phyloP scores from a whole-genome alignment of 148 eudicot species.

The Amaranthus hypochondriacus region DNA sequence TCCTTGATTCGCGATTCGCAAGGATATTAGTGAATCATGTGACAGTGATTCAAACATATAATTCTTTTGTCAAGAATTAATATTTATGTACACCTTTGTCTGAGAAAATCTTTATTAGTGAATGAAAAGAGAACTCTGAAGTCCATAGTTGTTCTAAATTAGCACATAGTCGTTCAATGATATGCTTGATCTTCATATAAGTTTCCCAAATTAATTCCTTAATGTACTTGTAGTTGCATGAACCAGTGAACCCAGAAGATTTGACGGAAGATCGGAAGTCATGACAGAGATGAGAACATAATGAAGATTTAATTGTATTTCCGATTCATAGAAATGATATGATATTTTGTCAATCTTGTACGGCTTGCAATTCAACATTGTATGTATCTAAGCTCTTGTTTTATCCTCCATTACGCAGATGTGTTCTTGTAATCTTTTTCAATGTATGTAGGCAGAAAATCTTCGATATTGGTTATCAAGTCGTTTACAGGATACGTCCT shows the following conservation, averaged over 20 bases:
- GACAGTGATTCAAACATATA: too few relatives aligned
- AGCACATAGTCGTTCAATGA: not conserved
- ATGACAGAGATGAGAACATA: not conserved
- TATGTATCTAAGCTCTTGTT: not conserved
- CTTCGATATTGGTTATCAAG: too few relatives aligned
- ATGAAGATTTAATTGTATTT: not conserved
- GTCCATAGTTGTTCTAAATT: not conserved
- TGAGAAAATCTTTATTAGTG: too few relatives aligned
- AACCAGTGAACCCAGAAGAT: constrained; percentile 53
- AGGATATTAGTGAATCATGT: too few relatives aligned
- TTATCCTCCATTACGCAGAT: not conserved
- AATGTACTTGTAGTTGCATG: constrained; percentile 49
- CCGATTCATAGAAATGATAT: not conserved
- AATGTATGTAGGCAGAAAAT: not conserved
- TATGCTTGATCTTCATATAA: not conserved
- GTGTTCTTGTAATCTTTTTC: not conserved
- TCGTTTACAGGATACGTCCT: too few relatives aligned
- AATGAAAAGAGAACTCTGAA: too few relatives aligned
- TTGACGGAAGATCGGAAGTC: constrained; percentile 26
- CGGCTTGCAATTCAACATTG: not conserved
- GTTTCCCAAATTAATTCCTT: not conserved
- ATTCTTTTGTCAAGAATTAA: too few relatives aligned
- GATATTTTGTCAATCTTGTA: not conserved
- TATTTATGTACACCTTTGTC: too few relatives aligned
- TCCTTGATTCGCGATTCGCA: too few relatives aligned